Base-by-base conservation (phyloP, 768 basidiomycete species). In the Gautieria morchelliformis region DNA sequence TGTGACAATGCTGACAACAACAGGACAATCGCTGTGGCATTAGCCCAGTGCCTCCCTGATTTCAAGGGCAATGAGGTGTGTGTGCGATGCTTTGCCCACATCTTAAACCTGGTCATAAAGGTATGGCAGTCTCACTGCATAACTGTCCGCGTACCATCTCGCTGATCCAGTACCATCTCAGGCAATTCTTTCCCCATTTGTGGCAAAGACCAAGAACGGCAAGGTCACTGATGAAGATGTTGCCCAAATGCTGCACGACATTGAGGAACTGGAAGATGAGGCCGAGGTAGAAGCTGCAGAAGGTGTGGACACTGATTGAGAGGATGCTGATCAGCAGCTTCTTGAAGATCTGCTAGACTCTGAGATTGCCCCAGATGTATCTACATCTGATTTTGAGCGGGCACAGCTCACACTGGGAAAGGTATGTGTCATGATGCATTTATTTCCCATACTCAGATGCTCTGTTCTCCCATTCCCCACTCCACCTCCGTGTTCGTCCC, bases 31-130 rank as follows among this genome's bases (percentile, higher is more conserved):
- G 35, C 45, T 17, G 17, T 14, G 11, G 58, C 32, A 42, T 33
- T 59, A 17, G 19, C 20, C 4, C 35, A 15, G 6, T 55, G 65
- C 3, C 8, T 70, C 3, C 60, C 58, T 4, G 32, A 42, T 11
- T 71, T 65, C 49, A 32, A 41, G 1, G 67, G 69, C 1, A 5
- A 12, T 9, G 7, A 30, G 6, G 45, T 48, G 11, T 58, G 66
- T 15, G 61, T 66, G 1, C 65, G 63, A 3, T 70, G 68, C 55
- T 65, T 68, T 56, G 64, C 66, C 2, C 69, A 70, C 48, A 63
- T 70, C 20, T 48, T 70, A 8, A 70, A 70, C 48, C 64, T 70
- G 12, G 60, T 63, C 27, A 60, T 63, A 12, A 64, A 64, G 58
- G 63, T 64, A 53, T 32, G 27, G 50, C 15, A 24, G n/a, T n/a